A percentile compares a stretch with the other conserved stretches of the same genome.
These are phyloP conservation scores for Barnettozyma wickerhamii DNA, from an alignment of 805 yeast species.

Conservation along the genomic window DNA sequence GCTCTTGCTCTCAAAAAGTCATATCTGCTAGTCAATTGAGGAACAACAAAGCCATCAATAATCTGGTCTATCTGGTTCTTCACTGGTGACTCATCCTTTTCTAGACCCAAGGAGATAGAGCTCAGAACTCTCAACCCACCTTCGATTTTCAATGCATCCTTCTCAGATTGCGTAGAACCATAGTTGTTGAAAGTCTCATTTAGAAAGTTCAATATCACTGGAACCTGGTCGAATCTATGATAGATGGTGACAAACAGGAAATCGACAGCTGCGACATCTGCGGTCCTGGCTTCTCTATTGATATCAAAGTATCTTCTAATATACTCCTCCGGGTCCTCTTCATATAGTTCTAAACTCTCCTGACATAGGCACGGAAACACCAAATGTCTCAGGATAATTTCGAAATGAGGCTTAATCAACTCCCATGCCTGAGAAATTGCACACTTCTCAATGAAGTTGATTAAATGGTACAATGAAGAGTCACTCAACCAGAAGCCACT, in stretches of 20 bases:
- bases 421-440: slow-evolving; percentile 56
- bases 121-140: slow-evolving; percentile 80
- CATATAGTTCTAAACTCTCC: slow-evolving; percentile 65
- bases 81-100: slow-evolving; percentile 49
- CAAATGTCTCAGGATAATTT: slow-evolving; percentile 60
- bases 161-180: slow-evolving; percentile 29
- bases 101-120: slow-evolving; percentile 50
- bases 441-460: slow-evolving; percentile 61
- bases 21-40: slow-evolving; percentile 57
- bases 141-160: slow-evolving; percentile 63
- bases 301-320: slow-evolving; percentile 68
- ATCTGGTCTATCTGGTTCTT: slow-evolving; percentile 63
- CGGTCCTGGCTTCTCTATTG: slow-evolving; percentile 57
- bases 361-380: slow-evolving; percentile 77
- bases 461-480: slow-evolving; percentile 57
- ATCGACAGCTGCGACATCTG: slow-evolving; percentile 78
- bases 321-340: slow-evolving; percentile 85
- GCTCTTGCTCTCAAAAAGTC: slow-evolving; percentile 76
- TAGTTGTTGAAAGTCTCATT: slow-evolving; percentile 41
- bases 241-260: slow-evolving; percentile 60
- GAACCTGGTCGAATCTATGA: slow-evolving; percentile 52
- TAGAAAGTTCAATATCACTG: slow-evolving; percentile 51
- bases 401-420: slow-evolving; percentile 58
- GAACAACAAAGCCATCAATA: slow-evolving; percentile 60
- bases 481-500: slow-evolving; percentile 58